Evolutionary conservation across 257 asterid genomes (phyloP), one percentile per base, ranked within the genome.

Genomic region (Verbascum thapsus): DNA sequence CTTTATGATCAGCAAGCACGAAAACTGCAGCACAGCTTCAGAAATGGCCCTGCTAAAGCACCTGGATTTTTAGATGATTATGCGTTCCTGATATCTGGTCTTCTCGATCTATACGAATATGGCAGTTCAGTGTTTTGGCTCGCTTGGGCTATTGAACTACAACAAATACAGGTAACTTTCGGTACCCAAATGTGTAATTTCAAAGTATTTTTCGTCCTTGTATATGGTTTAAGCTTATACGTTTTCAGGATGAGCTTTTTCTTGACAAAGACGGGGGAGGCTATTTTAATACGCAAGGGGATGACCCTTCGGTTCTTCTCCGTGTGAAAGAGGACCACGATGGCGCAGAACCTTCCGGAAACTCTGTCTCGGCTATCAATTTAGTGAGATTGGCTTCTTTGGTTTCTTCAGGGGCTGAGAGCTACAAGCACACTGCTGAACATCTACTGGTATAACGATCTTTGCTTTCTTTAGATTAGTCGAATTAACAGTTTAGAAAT

Each of bases 311-410:
- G 0, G 80, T 92, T 63, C 97, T 92, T 57, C 96, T 92, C 15
- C 89, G 97, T 8, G 88, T 87, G 74, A 91, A 91, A 74, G 99
- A 92, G 81, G 97, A 92, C 64, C 89, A 89, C 7, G 99, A 92
- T 39, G 97, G 97, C 12, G 99, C 99, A 3, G 99, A 92, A 71
- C 99, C 99, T 13, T 92, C 99, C 0, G 99, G 96, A 13, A 92
- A 92, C 78, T 92, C 99, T 7, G 90, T 89, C 52, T 78, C 99
- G 0, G 85, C 75, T 7, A 80, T 89, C 62, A 92, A 92, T 76
- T 76, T 92, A 43, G 85, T 85, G 38, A 81, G 99, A 48, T 64
- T 92, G 70, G 82, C 96, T 40, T 87, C 96, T 26, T 54, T 89
- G 69, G 85, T 82, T 61, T 63, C 81, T 43, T 82, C 79, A 1